phyloP scores from a whole-genome alignment of 805 yeast species.

The Yamadazyma nakazawae region DNA sequence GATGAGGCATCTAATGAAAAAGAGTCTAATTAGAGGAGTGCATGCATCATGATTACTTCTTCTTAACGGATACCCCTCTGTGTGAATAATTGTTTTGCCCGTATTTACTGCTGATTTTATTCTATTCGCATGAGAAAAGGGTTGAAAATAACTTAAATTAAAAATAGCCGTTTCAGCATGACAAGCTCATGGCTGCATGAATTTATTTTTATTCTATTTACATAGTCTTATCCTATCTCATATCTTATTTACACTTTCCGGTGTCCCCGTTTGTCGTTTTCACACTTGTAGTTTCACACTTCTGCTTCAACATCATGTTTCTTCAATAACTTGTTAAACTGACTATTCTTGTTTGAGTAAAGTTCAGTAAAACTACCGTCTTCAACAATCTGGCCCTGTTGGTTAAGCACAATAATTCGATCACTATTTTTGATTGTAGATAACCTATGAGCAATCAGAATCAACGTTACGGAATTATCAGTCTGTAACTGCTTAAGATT shows the following conservation, averaged over 20 bases:
- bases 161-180: too few relatives aligned
- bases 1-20: too few relatives aligned
- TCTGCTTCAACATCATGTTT: conserved; percentile 9
- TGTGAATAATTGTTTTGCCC: too few relatives aligned
- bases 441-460: conserved; percentile 88
- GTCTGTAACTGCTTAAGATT: conserved; percentile 54
- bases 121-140: too few relatives aligned
- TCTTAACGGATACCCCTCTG: too few relatives aligned
- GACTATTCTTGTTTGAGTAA: conserved; percentile 26
- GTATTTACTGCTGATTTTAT: too few relatives aligned
- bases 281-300: neutral
- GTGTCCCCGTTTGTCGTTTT: too few relatives aligned
- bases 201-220: neutral
- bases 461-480: conserved; percentile 61
- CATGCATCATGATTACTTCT: too few relatives aligned
- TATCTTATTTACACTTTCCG: neutral
- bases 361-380: conserved; percentile 45
- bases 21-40: too few relatives aligned
- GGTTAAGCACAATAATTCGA: conserved; percentile 66
- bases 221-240: neutral
- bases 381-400: conserved; percentile 57
- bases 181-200: neutral
- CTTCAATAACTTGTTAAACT: conserved; percentile 35
- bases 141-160: too few relatives aligned
- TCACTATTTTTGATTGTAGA: conserved; percentile 84